Conservation (phyloP, 176 grass and related monocot genomes). For the Juncus inflexus region DNA sequence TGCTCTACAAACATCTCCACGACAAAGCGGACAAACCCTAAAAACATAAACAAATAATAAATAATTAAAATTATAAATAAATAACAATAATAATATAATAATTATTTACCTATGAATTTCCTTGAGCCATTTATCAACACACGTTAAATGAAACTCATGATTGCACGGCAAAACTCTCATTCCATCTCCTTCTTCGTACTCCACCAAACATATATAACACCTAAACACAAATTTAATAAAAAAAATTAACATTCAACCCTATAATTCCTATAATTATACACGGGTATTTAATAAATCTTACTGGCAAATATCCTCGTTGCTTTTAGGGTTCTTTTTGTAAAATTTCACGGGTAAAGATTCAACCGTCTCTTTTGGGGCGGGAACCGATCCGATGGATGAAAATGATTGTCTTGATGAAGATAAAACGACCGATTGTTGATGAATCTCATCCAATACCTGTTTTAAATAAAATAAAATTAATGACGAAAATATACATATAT, state of each 20-base stretch:
- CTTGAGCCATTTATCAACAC: constrained; percentile 99
- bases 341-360: constrained; percentile 80
- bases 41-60: neutral
- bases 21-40: constrained; percentile 98
- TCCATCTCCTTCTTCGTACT: constrained; percentile 93
- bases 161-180: constrained; percentile 83
- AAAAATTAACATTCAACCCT: too few species aligned
- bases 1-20: constrained; percentile 74
- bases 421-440: constrained; percentile 86
- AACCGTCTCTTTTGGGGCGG: constrained; percentile 80
- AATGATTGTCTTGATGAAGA: constrained; percentile 79
- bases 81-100: neutral
- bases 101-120: constrained; percentile 84
- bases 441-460: constrained; percentile 98
- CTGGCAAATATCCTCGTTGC: constrained; percentile 63
- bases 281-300: too few species aligned
- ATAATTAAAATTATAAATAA: too few species aligned
- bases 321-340: constrained; percentile 60
- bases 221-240: constrained; percentile 25
- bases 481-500: too few species aligned
- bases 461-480: constrained; percentile 7
- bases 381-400: constrained; percentile 89
- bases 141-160: constrained; percentile 96
- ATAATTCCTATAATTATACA: too few species aligned
- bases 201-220: constrained; percentile 94